Evolutionary conservation across 495 filamentous ascomycete species (phyloP).

Genomic region (Sordaria brevicollis): DNA sequence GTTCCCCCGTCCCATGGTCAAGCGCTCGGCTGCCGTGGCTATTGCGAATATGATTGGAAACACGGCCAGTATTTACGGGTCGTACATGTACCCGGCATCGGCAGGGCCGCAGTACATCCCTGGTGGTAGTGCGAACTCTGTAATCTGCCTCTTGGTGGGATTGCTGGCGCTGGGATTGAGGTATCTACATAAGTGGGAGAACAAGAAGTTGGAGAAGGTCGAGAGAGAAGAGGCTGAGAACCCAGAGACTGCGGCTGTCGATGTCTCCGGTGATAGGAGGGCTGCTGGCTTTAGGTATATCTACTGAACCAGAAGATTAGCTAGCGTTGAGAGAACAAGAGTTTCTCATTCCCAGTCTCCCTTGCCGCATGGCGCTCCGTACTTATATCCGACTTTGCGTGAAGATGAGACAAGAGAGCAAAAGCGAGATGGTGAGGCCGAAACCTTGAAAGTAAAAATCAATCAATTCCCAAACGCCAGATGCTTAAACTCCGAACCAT

Average conservation of each 20-base stretch:
- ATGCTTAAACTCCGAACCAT: neutral
- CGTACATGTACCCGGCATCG: slow-evolving; percentile 44
- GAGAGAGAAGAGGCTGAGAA: slow-evolving; percentile 19
- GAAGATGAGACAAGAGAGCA: neutral
- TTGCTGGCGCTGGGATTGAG: slow-evolving; percentile 32
- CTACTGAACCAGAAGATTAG: neutral
- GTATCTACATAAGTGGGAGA: slow-evolving; percentile 34
- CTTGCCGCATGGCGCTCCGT: neutral
- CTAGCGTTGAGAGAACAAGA: neutral
- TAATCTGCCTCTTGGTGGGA: slow-evolving; percentile 32
- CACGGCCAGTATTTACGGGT: slow-evolving; percentile 43
- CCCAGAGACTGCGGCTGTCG: slow-evolving; percentile 1
- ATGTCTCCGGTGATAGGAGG: neutral
- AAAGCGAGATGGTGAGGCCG: neutral
- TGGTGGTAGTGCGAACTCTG: slow-evolving; percentile 35
- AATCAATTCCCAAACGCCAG: neutral
- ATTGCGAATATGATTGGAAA: slow-evolving; percentile 49
- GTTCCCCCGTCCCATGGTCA: slow-evolving; percentile 43
- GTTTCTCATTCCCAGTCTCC: neutral
- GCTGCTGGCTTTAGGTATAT: slow-evolving; percentile 10
- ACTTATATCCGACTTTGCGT: neutral
- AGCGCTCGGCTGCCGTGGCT: slow-evolving; percentile 41
- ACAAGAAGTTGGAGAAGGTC: slow-evolving; percentile 38
- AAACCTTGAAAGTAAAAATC: neutral
- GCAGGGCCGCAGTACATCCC: slow-evolving; percentile 40